These are phyloP conservation scores for Bipolaris victoriae DNA, from an alignment of 2,329 filamentous ascomycete genomes.

Conservation along the genomic window DNA sequence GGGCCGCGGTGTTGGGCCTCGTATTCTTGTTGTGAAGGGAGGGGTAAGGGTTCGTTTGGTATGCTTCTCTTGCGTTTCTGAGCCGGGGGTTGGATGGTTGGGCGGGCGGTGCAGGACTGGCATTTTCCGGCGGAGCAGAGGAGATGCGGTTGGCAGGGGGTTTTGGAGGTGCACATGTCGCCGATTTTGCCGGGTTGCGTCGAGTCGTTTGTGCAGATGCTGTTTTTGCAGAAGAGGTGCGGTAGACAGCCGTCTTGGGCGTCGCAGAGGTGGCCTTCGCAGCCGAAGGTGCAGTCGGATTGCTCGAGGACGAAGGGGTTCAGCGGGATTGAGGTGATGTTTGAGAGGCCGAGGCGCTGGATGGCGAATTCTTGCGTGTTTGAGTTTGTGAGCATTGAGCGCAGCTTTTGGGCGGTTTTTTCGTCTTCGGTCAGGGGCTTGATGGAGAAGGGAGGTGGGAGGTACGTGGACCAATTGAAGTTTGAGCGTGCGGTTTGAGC, in stretches of 20 bases:
- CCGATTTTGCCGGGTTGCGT: constrained; percentile 37
- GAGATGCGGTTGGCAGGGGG: constrained; percentile 37
- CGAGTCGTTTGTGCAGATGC: constrained; percentile 31
- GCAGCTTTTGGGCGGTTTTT: not conserved
- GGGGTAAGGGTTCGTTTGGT: not conserved
- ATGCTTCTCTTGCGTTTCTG: not conserved
- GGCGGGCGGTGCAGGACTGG: constrained; percentile 1
- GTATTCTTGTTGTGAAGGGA: not conserved
- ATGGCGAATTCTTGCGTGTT: constrained; percentile 5
- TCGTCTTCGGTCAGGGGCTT: not conserved
- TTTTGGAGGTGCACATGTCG: constrained; percentile 36
- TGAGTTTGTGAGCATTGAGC: constrained; percentile 5
- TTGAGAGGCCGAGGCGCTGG: constrained; percentile 17
- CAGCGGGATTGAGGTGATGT: constrained; percentile 26
- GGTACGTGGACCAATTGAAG: constrained; percentile 40
- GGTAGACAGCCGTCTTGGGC: constrained; percentile 36
- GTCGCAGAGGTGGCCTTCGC: constrained; percentile 40
- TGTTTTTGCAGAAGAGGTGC: constrained; percentile 41
- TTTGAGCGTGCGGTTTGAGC: constrained; percentile 36
- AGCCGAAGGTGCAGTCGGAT: constrained; percentile 40
- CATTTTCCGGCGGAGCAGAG: constrained; percentile 31
- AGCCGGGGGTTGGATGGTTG: not conserved
- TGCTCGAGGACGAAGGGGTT: constrained; percentile 43
- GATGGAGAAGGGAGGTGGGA: constrained; percentile 26
- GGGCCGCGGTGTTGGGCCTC: not conserved